Evolutionary conservation across 305 asterid species (phyloP).

Genomic region (Striga hermonthica): DNA sequence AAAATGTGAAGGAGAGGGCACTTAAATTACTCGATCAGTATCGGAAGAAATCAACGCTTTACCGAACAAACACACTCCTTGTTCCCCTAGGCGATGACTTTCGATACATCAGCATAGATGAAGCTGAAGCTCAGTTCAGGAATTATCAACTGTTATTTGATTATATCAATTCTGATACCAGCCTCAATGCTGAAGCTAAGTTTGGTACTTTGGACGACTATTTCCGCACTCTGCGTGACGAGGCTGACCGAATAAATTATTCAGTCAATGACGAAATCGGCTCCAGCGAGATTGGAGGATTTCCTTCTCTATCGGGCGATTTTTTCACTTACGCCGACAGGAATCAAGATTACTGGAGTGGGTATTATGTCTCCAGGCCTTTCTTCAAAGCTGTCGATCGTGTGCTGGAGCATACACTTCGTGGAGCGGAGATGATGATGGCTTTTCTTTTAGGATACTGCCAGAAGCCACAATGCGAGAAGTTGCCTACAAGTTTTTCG

Average conservation of each 20-base stretch:
- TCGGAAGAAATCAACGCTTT: slow-evolving; percentile 80
- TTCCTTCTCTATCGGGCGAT: slow-evolving; percentile 91
- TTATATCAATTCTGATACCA: slow-evolving; percentile 79
- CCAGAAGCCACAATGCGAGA: slow-evolving; percentile 83
- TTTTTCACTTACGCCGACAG: slow-evolving; percentile 96
- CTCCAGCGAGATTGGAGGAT: slow-evolving; percentile 81
- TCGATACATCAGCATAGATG: slow-evolving; percentile 87
- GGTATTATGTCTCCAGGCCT: slow-evolving; percentile 96
- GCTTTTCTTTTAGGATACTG: slow-evolving; percentile 80
- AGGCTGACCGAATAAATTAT: slow-evolving; percentile 79
- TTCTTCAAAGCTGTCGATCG: slow-evolving; percentile 97
- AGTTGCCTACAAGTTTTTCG: slow-evolving; percentile 75
- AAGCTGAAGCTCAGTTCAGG: slow-evolving; percentile 98
- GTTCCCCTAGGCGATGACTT: slow-evolving; percentile 98
- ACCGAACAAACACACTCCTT: slow-evolving; percentile 90
- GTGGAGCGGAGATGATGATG: slow-evolving; percentile 93
- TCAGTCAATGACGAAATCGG: slow-evolving; percentile 70
- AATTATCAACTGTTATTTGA: slow-evolving; percentile 87
- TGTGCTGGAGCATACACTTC: slow-evolving; percentile 90
- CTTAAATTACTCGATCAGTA: slow-evolving; percentile 80
- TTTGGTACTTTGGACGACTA: slow-evolving; percentile 95
- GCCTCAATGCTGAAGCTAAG: slow-evolving; percentile 85
- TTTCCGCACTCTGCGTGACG: slow-evolving; percentile 73
- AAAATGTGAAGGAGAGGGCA: slow-evolving; percentile 90
- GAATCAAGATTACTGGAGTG: slow-evolving; percentile 96